Percentiles rank a stretch among this genome's conserved stretches.
phyloP scores from a whole-genome alignment of 2,329 filamentous ascomycete genomes.

The Verticillium alfalfae region DNA sequence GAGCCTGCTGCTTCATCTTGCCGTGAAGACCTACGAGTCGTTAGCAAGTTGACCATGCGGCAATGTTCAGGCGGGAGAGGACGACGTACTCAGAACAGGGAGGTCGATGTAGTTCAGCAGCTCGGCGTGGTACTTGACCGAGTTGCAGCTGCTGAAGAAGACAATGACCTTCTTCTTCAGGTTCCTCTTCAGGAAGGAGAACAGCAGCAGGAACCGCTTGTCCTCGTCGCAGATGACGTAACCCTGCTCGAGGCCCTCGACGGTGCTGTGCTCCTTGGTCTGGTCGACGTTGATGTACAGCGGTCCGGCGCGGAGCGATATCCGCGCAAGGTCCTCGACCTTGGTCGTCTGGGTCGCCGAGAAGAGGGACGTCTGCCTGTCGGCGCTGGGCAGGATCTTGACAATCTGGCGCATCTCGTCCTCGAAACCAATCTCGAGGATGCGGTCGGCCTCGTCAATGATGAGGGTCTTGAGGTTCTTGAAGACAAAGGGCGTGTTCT shows the following conservation, averaged over 20 bases:
- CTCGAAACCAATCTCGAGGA: constrained; percentile 95
- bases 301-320: constrained; percentile 85
- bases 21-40: constrained; percentile 62
- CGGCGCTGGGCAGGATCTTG: constrained; percentile 75
- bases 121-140: constrained; percentile 92
- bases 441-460: constrained; percentile 95
- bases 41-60: background rate
- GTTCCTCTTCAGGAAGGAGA: constrained; percentile 89
- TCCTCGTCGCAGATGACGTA: constrained; percentile 93
- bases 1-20: constrained; percentile 97
- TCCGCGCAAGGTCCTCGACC: constrained; percentile 91
- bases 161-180: constrained; percentile 96
- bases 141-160: constrained; percentile 89
- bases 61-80: background rate
- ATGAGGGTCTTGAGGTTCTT: constrained; percentile 90
- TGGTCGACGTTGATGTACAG: constrained; percentile 97
- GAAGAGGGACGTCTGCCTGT: constrained; percentile 96
- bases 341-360: constrained; percentile 98
- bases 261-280: constrained; percentile 82
- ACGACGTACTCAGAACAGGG: constrained; percentile 53
- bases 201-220: constrained; percentile 87
- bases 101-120: constrained; percentile 97
- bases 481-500: constrained; percentile 87
- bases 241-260: constrained; percentile 90
- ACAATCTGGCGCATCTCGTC: constrained; percentile 97